phyloP scores from a whole-genome alignment of 2,329 filamentous ascomycete genomes.

The Parastagonospora avenae region DNA sequence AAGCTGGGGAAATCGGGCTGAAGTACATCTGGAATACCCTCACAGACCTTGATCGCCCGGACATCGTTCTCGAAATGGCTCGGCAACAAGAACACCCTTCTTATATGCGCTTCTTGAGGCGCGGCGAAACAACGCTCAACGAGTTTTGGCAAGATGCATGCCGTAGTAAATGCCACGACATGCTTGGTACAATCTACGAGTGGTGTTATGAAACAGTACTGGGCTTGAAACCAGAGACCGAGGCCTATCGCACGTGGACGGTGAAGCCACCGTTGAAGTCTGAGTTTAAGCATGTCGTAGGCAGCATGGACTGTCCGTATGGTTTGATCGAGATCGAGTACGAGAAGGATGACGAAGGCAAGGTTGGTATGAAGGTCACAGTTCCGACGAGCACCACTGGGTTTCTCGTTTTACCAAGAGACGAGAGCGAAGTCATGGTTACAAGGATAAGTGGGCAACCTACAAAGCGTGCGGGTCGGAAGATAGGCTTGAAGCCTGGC shows the following conservation, averaged over 20 bases:
- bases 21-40: slow-evolving; percentile 52
- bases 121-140: slow-evolving; percentile 52
- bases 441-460: background rate
- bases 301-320: slow-evolving; percentile 49
- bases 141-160: slow-evolving; percentile 55
- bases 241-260: slow-evolving; percentile 50
- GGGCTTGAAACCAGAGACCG: slow-evolving; percentile 44
- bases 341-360: background rate
- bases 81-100: slow-evolving; percentile 55
- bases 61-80: slow-evolving; percentile 51
- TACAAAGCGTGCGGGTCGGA: slow-evolving; percentile 1
- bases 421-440: slow-evolving; percentile 12
- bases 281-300: slow-evolving; percentile 49
- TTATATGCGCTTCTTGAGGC: slow-evolving; percentile 55
- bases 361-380: slow-evolving; percentile 19
- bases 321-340: slow-evolving; percentile 42
- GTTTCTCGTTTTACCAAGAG: slow-evolving; percentile 15
- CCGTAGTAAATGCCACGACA: slow-evolving; percentile 54
- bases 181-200: slow-evolving; percentile 56
- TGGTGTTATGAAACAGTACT: slow-evolving; percentile 54
- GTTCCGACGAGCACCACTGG: slow-evolving; percentile 31
- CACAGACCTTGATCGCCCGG: slow-evolving; percentile 44
- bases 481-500: slow-evolving; percentile 13
- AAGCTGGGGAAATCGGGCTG: slow-evolving; percentile 51
- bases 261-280: slow-evolving; percentile 48